Evolutionary conservation across 73 alveolate species (phyloP), one percentile per base, ranked within the genome.

Genomic region (Paramecium primaurelia): DNA sequence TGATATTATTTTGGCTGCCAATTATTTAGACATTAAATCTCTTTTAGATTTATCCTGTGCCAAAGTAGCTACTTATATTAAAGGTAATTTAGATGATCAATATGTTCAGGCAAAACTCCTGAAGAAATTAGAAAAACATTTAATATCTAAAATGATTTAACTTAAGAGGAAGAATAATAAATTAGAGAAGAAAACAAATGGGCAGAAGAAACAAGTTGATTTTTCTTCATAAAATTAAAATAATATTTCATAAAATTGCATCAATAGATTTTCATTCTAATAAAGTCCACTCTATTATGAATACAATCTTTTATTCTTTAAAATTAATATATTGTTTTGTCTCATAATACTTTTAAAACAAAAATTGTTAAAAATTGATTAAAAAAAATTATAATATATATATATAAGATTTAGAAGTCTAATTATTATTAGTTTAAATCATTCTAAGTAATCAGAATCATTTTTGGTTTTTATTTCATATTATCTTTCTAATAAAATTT

Each of bases 91-190:
- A 30, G 60, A 59, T 30, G 36, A 42, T 18, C 3, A 40, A n/a
- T 11, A 12, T 8, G 11, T 18, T 95, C 86, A 92, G 98, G 97
- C 36, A 93, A 94, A 84, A 91, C 96, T 12, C 97, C 98, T 37
- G 96, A 94, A 25, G 98, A 96, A 58, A 94, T 97, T 58, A 91
- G 99, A 93, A 93, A 96, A 92, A 87, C 95, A 11, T 97, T 97
- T 93, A 95, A 94, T 77, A 97, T 97, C 58, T 95, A 86, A 36
- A 97, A 97, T 77, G 99, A 97, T 34, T 93, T 97, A 88, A 97
- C 98, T 37, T 98, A 98, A 16, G 99, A 97, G 86, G 99, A 97
- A 95, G 99, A 96, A 92, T 95, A 95, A 54, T 22, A 96, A 97
- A 93, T 92, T 97, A 6, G 25, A 22, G 25, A 22, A 22, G 25